These are phyloP conservation scores for Whalleya microplaca DNA, from an alignment of 2,329 filamentous ascomycete species.

Conservation along the genomic window DNA sequence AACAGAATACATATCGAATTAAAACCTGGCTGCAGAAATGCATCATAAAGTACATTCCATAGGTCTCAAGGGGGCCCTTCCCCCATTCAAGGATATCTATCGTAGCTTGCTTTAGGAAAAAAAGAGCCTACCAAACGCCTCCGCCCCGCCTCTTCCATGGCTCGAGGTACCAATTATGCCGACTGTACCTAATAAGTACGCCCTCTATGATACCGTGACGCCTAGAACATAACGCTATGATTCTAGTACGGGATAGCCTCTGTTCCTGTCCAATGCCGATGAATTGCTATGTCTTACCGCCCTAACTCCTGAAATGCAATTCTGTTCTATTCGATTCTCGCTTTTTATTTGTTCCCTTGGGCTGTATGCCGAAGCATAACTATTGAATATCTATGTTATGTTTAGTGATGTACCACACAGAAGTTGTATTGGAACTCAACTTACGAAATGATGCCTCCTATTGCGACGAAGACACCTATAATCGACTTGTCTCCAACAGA, in stretches of 20 bases:
- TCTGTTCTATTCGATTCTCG: background rate
- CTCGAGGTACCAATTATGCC: background rate
- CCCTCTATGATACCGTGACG: conserved; percentile 1
- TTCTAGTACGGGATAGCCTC: background rate
- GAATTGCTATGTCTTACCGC: background rate
- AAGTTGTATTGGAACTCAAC: conserved; percentile 30
- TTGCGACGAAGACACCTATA: conserved; percentile 57
- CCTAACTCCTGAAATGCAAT: conserved; percentile 14
- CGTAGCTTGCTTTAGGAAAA: background rate
- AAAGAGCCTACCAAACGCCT: background rate
- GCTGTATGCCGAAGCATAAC: conserved; percentile 51
- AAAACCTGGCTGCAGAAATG: background rate
- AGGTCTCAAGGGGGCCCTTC: background rate
- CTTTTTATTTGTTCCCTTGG: conserved; percentile 23
- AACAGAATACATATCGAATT: background rate
- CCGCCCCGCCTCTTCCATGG: background rate
- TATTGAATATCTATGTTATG: conserved; percentile 47
- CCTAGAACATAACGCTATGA: conserved; percentile 1
- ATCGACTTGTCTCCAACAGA: conserved; percentile 59
- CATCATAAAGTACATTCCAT: conserved; percentile 9
- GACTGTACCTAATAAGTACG: background rate
- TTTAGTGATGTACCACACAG: conserved; percentile 9
- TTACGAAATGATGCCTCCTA: conserved; percentile 61
- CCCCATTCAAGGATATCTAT: background rate
- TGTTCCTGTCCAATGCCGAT: background rate